Conservation (phyloP, 2,329 filamentous ascomycete genomes). For the Bipolaris bicolor region DNA sequence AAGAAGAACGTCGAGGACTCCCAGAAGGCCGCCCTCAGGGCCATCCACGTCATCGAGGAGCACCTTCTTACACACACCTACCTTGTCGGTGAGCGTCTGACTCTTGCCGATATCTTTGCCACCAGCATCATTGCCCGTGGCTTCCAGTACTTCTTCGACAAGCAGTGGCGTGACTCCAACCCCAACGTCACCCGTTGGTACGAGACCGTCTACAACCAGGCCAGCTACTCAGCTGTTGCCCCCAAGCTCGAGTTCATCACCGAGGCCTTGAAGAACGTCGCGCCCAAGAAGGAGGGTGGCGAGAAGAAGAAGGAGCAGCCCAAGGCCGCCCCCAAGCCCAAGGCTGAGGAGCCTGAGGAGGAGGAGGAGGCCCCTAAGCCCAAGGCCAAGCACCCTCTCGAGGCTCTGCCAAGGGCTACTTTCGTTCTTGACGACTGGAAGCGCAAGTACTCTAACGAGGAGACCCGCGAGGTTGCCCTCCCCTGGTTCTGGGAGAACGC, state of each 20-base stretch:
- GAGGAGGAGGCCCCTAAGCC: constrained; percentile 69
- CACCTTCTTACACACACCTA: constrained; percentile 93
- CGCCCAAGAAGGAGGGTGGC: constrained; percentile 71
- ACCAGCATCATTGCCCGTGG: constrained; percentile 80
- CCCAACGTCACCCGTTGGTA: constrained; percentile 93
- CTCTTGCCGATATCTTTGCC: constrained; percentile 90
- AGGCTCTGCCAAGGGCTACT: constrained; percentile 78
- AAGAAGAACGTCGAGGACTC: constrained; percentile 93
- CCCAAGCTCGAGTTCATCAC: constrained; percentile 80
- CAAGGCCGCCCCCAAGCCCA: constrained; percentile 60
- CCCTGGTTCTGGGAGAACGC: constrained; percentile 99
- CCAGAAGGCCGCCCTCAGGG: constrained; percentile 71
- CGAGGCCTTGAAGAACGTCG: constrained; percentile 73
- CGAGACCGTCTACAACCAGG: constrained; percentile 90
- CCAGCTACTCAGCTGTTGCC: constrained; percentile 83
- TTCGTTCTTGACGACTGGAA: constrained; percentile 96
- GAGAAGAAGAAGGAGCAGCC: constrained; percentile 78
- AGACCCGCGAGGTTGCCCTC: constrained; percentile 78
- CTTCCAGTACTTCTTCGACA: constrained; percentile 94
- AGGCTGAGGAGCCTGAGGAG: constrained; percentile 64
- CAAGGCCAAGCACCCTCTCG: constrained; percentile 97
- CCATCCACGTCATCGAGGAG: constrained; percentile 76
- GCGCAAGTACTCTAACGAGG: constrained; percentile 97
- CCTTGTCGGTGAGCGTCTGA: constrained; percentile 97
- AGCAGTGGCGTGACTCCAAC: constrained; percentile 81